phyloP scores from a whole-genome alignment of 2,329 filamentous ascomycete genomes.

The Chalaropsis thielavioides region DNA sequence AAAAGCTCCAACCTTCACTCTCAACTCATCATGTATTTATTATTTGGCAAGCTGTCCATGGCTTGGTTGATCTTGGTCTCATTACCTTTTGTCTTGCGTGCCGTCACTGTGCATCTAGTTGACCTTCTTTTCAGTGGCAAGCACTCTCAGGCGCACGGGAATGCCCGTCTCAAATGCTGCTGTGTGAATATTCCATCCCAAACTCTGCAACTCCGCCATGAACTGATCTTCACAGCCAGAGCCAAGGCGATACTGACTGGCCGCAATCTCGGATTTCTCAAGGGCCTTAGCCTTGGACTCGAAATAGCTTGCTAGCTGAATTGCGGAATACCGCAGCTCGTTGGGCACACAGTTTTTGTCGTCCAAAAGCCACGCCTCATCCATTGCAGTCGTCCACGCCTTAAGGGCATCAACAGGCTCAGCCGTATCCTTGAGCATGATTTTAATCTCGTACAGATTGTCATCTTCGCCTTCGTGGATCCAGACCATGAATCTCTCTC shows the following conservation, averaged over 20 bases:
- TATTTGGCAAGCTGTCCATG: no score
- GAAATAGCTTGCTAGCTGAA: not conserved
- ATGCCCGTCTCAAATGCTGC: slow-evolving; percentile 28
- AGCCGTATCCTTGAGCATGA: slow-evolving; percentile 26
- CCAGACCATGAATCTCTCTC: slow-evolving; percentile 12
- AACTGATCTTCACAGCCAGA: slow-evolving; percentile 20
- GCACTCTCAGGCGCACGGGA: slow-evolving; percentile 24
- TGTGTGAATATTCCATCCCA: slow-evolving; percentile 26
- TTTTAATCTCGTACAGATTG: slow-evolving; percentile 23
- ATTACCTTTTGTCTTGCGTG: not conserved
- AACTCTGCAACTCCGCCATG: slow-evolving; percentile 22
- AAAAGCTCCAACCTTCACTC: not conserved
- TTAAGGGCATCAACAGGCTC: slow-evolving; percentile 23
- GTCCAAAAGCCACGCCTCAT: slow-evolving; percentile 26
- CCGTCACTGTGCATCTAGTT: not conserved
- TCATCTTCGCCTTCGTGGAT: slow-evolving; percentile 11
- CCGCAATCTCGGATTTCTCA: not conserved
- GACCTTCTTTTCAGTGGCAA: slow-evolving; percentile 7
- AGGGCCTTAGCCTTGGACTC: not conserved
- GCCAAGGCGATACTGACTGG: not conserved
- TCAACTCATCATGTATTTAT: not conserved
- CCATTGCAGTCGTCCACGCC: slow-evolving; percentile 28
- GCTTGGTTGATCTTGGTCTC: not conserved
- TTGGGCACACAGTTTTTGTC: slow-evolving; percentile 10
- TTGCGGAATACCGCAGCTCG: not conserved